A percentile compares a stretch with the other conserved stretches of the same genome.
phyloP scores from a whole-genome alignment of 2,329 filamentous ascomycete genomes.

The Fusarium domesticum region DNA sequence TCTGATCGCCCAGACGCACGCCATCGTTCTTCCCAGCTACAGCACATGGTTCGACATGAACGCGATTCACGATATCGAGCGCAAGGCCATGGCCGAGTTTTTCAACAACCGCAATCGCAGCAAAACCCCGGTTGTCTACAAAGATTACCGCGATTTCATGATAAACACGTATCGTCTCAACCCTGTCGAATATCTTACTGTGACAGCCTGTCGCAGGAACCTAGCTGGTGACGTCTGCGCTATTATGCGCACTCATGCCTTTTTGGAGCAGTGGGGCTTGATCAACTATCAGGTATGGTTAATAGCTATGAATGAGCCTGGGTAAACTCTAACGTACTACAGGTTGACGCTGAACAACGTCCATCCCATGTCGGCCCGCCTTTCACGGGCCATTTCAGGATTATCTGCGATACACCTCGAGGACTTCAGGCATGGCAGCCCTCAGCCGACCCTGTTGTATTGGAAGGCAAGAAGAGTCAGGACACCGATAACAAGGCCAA shows the following conservation, averaged over 20 bases:
- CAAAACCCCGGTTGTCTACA: constrained; percentile 96
- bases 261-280: constrained; percentile 96
- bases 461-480: constrained; percentile 57
- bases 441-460: constrained; percentile 67
- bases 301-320: not conserved
- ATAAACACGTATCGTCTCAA: constrained; percentile 98
- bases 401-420: constrained; percentile 91
- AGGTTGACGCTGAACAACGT: constrained; percentile 95
- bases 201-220: constrained; percentile 93
- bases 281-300: constrained; percentile 89
- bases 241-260: constrained; percentile 97
- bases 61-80: constrained; percentile 83
- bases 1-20: constrained; percentile 87
- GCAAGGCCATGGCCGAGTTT: constrained; percentile 93
- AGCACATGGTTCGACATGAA: constrained; percentile 99
- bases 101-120: constrained; percentile 98
- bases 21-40: constrained; percentile 95
- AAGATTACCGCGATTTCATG: constrained; percentile 99
- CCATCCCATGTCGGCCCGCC: constrained; percentile 94
- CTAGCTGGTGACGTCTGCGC: constrained; percentile 96
- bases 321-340: constrained; percentile 28
- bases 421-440: constrained; percentile 95
- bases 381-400: constrained; percentile 95
- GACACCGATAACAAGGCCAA: constrained; percentile 74
- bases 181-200: constrained; percentile 91